These are phyloP conservation scores for Hypoxylon sp. DNA, from an alignment of 2,329 filamentous ascomycete genomes.

Conservation along the genomic window DNA sequence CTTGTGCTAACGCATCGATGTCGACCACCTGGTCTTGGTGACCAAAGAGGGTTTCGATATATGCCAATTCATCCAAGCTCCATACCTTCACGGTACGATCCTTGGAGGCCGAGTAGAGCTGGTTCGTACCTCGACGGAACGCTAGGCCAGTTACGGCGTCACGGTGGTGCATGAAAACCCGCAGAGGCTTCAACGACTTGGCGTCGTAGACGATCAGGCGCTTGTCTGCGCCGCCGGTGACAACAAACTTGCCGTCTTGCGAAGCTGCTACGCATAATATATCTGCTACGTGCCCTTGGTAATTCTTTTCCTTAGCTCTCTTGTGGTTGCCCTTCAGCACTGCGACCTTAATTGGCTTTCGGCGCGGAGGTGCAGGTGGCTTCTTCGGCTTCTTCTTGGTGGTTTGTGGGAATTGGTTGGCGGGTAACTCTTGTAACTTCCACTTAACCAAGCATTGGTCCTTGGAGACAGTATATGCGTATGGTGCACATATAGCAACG, in stretches of 20 bases:
- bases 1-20: constrained; percentile 84
- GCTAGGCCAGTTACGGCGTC: constrained; percentile 87
- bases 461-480: constrained; percentile 89
- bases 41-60: constrained; percentile 90
- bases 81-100: constrained; percentile 97
- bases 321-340: constrained; percentile 72
- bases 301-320: constrained; percentile 72
- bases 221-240: constrained; percentile 87
- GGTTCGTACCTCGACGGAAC: constrained; percentile 89
- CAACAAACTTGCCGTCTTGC: constrained; percentile 89
- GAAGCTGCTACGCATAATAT: constrained; percentile 90
- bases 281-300: constrained; percentile 80
- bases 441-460: constrained; percentile 90
- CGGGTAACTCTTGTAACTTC: constrained; percentile 78
- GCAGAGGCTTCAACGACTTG: constrained; percentile 79
- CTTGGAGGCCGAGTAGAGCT: constrained; percentile 89
- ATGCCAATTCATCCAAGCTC: constrained; percentile 91
- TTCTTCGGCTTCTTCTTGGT: constrained; percentile 71
- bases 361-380: constrained; percentile 68
- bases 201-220: constrained; percentile 91
- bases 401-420: constrained; percentile 70
- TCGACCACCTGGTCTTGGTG: constrained; percentile 93
- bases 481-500: constrained; percentile 82
- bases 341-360: constrained; percentile 71
- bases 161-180: constrained; percentile 90